phyloP scores from a whole-genome alignment of 1,139 yeast genomes.

The Debaryomyces robertsiae region DNA sequence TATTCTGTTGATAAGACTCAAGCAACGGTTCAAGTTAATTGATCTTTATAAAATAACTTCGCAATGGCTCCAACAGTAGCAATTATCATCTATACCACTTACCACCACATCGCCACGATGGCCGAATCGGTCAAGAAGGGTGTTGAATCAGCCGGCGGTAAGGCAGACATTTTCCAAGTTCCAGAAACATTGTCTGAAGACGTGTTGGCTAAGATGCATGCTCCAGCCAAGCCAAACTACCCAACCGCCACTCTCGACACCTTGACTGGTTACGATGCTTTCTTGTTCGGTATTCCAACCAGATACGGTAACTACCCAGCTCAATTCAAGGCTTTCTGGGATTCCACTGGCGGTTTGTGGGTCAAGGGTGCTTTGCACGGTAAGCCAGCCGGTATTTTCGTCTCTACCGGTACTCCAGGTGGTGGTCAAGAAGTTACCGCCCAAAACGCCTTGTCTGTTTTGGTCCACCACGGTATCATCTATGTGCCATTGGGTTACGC shows the following conservation, averaged over 20 bases:
- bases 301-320: slow-evolving; percentile 83
- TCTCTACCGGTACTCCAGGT: slow-evolving; percentile 80
- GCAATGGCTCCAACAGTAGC: slow-evolving; percentile 41
- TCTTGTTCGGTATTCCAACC: slow-evolving; percentile 81
- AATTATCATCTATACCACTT: slow-evolving; percentile 78
- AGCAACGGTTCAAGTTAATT: too few relatives aligned
- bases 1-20: too few relatives aligned
- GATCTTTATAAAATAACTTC: background rate
- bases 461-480: slow-evolving; percentile 79
- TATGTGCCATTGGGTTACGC: slow-evolving; percentile 82
- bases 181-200: slow-evolving; percentile 75
- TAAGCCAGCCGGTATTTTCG: slow-evolving; percentile 75
- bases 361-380: slow-evolving; percentile 73
- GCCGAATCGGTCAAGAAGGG: slow-evolving; percentile 76
- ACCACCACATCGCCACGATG: slow-evolving; percentile 72
- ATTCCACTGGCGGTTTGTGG: slow-evolving; percentile 82
- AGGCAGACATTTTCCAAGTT: slow-evolving; percentile 72
- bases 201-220: slow-evolving; percentile 57
- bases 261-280: slow-evolving; percentile 67
- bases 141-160: slow-evolving; percentile 71
- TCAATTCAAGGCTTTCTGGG: slow-evolving; percentile 83
- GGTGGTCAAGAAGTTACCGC: slow-evolving; percentile 83
- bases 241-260: slow-evolving; percentile 70
- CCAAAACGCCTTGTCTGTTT: slow-evolving; percentile 63
- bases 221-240: slow-evolving; percentile 67